phyloP scores from a whole-genome alignment of 257 asterid species.

The Forsythia viridissima region DNA sequence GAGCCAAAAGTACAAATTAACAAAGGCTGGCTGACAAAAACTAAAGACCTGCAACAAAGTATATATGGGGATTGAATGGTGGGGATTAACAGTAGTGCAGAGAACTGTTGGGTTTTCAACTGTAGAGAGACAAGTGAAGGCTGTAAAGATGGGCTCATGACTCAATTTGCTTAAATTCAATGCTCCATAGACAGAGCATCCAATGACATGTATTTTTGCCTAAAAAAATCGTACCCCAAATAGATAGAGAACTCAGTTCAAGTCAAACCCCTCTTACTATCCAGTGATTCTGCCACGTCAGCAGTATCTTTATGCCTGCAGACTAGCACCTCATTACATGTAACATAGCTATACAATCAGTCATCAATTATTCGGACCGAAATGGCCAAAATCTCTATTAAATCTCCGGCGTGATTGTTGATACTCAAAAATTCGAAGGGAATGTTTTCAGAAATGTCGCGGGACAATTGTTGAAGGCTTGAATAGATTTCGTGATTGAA shows the following conservation, averaged over 20 bases:
- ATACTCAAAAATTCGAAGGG: too few relatives aligned
- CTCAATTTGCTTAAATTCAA: background rate
- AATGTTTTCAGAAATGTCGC: too few relatives aligned
- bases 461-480: too few relatives aligned
- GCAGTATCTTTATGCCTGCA: background rate
- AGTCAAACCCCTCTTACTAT: background rate
- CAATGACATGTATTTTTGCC: conserved; percentile 8
- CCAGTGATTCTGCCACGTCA: conserved; percentile 14
- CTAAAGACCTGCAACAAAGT: conserved; percentile 7
- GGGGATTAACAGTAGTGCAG: background rate
- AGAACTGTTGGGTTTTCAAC: conserved; percentile 24
- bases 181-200: conserved; percentile 16
- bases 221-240: background rate
- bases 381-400: too few relatives aligned
- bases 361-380: too few relatives aligned
- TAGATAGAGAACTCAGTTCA: background rate
- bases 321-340: too few relatives aligned
- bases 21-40: conserved; percentile 16
- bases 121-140: conserved; percentile 11
- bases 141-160: background rate
- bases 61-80: conserved; percentile 10
- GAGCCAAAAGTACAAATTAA: background rate
- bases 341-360: too few relatives aligned
- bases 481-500: too few relatives aligned
- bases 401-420: too few relatives aligned